phyloP scores from a whole-genome alignment of 352 stramenopile genomes.

The Phytophthora foliorum region DNA sequence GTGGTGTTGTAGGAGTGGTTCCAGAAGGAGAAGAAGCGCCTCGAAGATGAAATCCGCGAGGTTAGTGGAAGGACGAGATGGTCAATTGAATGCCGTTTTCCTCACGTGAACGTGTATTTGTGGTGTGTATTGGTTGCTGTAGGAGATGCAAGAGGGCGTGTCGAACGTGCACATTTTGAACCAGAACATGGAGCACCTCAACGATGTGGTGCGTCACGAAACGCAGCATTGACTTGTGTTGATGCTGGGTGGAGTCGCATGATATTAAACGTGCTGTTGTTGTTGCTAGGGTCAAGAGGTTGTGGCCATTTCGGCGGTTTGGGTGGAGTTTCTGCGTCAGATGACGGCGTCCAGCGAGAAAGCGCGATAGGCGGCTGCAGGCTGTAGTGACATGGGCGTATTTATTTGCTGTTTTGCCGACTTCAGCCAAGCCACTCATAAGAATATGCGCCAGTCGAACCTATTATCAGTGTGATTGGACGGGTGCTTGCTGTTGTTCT shows the following conservation, averaged over 20 bases:
- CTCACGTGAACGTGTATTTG: too few relatives aligned
- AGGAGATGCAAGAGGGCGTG: slow-evolving; percentile 84
- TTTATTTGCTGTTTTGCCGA: slow-evolving; percentile 26
- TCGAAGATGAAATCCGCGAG: slow-evolving; percentile 82
- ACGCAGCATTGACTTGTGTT: neutral
- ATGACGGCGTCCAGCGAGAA: slow-evolving; percentile 56
- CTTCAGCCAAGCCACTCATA: slow-evolving; percentile 17
- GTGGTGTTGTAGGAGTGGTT: slow-evolving; percentile 64
- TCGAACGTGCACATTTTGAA: slow-evolving; percentile 87
- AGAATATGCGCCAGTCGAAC: slow-evolving; percentile 24
- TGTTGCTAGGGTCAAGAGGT: slow-evolving; percentile 73
- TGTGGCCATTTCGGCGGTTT: slow-evolving; percentile 75
- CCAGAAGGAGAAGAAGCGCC: slow-evolving; percentile 66
- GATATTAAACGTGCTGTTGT: neutral
- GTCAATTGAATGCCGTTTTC: neutral
- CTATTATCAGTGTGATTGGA: slow-evolving; percentile 26
- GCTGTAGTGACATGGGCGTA: slow-evolving; percentile 15
- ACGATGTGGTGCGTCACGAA: slow-evolving; percentile 69
- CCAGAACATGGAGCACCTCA: slow-evolving; percentile 85
- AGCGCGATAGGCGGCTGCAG: slow-evolving; percentile 37
- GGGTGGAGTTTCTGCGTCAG: slow-evolving; percentile 76
- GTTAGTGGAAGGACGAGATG: slow-evolving; percentile 23
- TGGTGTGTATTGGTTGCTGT: slow-evolving; percentile 3
- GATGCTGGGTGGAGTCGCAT: neutral
- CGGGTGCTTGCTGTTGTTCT: slow-evolving; percentile 20